Conservation (phyloP, 371 early-diverging fungal genomes). For the Mucor saturninus region DNA sequence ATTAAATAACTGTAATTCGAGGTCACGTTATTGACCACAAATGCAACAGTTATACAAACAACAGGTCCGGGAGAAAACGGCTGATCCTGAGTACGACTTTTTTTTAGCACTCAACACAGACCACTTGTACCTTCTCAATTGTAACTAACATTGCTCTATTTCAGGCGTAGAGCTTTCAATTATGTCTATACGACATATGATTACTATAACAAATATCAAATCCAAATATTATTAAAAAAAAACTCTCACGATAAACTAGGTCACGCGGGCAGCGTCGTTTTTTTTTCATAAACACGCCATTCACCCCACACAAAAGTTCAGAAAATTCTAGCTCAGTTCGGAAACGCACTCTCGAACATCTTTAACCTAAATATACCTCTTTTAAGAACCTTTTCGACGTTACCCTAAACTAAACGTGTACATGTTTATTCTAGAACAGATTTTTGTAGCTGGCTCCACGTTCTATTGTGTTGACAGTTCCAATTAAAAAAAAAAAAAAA, state of each 20-base stretch:
- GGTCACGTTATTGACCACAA: background rate
- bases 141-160: too few relatives aligned
- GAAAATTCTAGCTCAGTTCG: too few relatives aligned
- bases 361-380: too few relatives aligned
- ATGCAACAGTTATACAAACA: background rate
- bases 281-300: background rate
- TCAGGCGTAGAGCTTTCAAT: too few relatives aligned
- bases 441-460: too few relatives aligned
- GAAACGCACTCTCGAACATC: too few relatives aligned
- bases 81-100: background rate
- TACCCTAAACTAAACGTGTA: too few relatives aligned
- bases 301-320: too few relatives aligned
- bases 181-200: background rate
- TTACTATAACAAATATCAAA: background rate
- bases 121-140: background rate
- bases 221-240: background rate
- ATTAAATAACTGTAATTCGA: background rate
- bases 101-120: background rate
- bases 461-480: too few relatives aligned
- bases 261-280: background rate
- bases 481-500: too few relatives aligned
- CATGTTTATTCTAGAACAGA: too few relatives aligned
- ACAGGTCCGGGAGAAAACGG: background rate
- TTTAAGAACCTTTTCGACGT: too few relatives aligned
- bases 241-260: constrained; percentile 3